Conservation (phyloP, 768 basidiomycete species). For the Amanita subjunquillea region DNA sequence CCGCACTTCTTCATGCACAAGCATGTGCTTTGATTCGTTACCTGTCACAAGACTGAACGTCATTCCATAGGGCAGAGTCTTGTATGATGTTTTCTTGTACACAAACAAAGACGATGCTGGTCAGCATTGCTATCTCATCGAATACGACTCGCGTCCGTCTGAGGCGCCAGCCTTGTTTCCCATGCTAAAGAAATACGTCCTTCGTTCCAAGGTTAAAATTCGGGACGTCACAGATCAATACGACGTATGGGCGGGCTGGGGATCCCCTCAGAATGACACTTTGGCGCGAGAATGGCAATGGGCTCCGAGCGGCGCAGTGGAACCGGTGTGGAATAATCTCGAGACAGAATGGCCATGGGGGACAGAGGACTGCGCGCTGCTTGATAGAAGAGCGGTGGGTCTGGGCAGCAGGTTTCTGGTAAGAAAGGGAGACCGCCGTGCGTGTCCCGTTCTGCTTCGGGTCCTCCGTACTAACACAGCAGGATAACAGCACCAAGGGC, state of each 20-base stretch:
- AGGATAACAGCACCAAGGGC: conserved; percentile 37
- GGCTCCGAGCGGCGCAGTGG: conserved; percentile 67
- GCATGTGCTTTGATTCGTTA: conserved; percentile 26
- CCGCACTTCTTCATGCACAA: conserved; percentile 73
- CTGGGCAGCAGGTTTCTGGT: conserved; percentile 74
- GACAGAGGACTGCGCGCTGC: conserved; percentile 34
- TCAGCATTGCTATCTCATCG: conserved; percentile 41
- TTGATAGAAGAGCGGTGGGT: conserved; percentile 60
- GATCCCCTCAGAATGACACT: conserved; percentile 24
- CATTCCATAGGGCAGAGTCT: conserved; percentile 64
- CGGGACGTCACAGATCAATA: conserved; percentile 69
- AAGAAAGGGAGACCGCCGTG: conserved; percentile 63
- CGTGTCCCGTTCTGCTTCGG: conserved; percentile 20
- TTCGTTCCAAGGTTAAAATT: conserved; percentile 84
- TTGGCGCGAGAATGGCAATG: conserved; percentile 28
- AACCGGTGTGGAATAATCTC: conserved; percentile 56
- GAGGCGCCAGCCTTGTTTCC: conserved; percentile 51
- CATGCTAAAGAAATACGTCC: conserved; percentile 74
- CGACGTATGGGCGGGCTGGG: conserved; percentile 81
- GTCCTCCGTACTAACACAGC: conserved; percentile 1
- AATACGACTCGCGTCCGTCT: conserved; percentile 56
- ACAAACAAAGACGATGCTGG: conserved; percentile 34
- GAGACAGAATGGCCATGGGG: conserved; percentile 49
- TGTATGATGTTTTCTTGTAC: conserved; percentile 85
- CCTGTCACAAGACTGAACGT: conserved; percentile 6